Percentiles rank a stretch among this genome's conserved stretches.
Conservation (phyloP, 768 basidiomycete genomes). For the Naganishia randhawae region DNA sequence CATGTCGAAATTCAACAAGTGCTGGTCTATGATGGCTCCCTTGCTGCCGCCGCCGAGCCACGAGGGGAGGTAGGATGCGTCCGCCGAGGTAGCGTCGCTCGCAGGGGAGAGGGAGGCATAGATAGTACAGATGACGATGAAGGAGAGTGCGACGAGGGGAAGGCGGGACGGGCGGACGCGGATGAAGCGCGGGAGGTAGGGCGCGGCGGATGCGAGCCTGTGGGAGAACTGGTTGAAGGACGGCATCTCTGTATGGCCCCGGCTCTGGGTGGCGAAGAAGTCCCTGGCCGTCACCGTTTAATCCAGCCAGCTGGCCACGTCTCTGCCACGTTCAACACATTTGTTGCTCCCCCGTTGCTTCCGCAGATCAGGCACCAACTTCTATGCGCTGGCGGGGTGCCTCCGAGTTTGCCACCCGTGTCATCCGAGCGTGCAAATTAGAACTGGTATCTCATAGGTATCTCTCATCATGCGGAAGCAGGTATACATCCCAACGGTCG, state of each 20-base stretch:
- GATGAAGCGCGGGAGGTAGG: slow-evolving; percentile 23
- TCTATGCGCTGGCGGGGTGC: not conserved
- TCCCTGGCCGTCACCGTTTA: no score
- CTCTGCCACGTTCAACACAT: not conserved
- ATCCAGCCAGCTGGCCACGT: not conserved
- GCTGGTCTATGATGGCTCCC: slow-evolving; percentile 2
- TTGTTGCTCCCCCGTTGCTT: not conserved
- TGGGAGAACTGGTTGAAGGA: slow-evolving; percentile 9
- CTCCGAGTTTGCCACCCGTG: no score
- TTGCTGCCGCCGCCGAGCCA: slow-evolving; percentile 15
- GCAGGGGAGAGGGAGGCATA: slow-evolving; percentile 20
- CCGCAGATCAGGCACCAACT: not conserved
- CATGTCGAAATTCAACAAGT: slow-evolving; percentile 27
- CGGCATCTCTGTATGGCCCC: no score
- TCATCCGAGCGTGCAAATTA: no score
- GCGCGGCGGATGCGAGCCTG: slow-evolving; percentile 1
- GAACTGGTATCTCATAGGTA: not conserved
- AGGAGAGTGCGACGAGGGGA: slow-evolving; percentile 31
- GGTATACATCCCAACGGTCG: slow-evolving; percentile 7
- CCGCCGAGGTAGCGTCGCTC: not conserved
- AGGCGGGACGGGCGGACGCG: slow-evolving; percentile 32
- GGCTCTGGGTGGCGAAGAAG: not conserved
- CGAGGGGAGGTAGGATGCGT: not conserved
- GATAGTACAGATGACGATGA: slow-evolving; percentile 23
- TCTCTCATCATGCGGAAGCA: not conserved